Evolutionary conservation across 2,329 filamentous ascomycete species (phyloP).

Genomic region (Blastomyces silverae): DNA sequence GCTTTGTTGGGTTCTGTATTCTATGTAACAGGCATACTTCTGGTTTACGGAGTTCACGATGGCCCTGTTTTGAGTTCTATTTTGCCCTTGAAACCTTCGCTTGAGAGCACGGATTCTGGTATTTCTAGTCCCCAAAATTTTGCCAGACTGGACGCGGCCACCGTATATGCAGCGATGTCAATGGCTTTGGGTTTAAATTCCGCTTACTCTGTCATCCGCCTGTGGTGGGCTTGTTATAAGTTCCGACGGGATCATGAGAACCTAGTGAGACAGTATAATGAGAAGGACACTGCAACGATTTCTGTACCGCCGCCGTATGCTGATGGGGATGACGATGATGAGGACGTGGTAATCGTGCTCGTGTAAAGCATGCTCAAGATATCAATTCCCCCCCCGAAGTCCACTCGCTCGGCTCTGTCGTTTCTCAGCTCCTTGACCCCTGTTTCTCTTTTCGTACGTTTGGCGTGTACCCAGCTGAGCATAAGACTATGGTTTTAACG

Average conservation of each 20-base stretch:
- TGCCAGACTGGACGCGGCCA: not conserved
- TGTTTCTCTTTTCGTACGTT: not conserved
- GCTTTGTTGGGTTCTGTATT: conserved; percentile 10
- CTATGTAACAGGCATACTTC: not conserved
- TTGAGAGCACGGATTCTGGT: not conserved
- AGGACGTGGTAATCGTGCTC: not conserved
- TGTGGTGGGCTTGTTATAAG: conserved; percentile 8
- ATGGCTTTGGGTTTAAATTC: conserved; percentile 8
- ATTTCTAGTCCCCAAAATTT: not conserved
- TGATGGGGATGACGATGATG: not conserved
- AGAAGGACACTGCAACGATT: not conserved
- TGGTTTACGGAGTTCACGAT: not conserved
- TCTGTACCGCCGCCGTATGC: not conserved
- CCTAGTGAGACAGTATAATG: not conserved
- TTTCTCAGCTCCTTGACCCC: not conserved
- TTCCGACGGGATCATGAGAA: not conserved
- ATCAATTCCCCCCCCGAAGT: not conserved
- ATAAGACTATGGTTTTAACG: not conserved
- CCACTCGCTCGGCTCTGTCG: not conserved
- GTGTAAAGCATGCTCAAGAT: not conserved
- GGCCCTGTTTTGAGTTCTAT: not conserved
- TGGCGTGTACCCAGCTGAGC: not conserved
- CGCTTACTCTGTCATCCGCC: conserved; percentile 9
- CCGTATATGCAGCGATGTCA: conserved; percentile 12
- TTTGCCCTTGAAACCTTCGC: not conserved